Evolutionary conservation across 345 rosid species (phyloP), one percentile per base, ranked within the genome.

Genomic region (Gossypium australe): DNA sequence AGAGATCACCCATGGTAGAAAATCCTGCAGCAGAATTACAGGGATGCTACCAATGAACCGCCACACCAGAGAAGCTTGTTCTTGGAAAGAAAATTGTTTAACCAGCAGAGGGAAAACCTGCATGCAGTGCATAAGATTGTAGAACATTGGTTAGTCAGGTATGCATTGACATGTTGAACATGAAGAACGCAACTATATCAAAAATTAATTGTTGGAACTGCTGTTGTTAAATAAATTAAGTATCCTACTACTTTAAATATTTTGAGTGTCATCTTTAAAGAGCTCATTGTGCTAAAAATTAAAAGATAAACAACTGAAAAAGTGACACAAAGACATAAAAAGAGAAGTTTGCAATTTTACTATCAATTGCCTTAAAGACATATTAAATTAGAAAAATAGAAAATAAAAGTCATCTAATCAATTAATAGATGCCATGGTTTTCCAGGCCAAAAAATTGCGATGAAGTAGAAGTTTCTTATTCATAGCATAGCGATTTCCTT

Each of bases 41-140:
- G 94, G 97, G 80, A 93, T 84, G 71, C 88, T 88, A 68, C 87
- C 87, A 45, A 93, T 73, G 80, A 85, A 90, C 68, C 87, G 87
- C 91, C 89, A 88, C 70, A 88, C 83, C 20, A 93, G 72, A 13
- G 85, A 86, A 79, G 85, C 87, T 76, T 90, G 96, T 74, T 89
- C 90, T 72, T 78, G 48, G 52, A 67, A 74, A 53, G 92, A 85
- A 82, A 90, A 89, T 63, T 82, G 86, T 80, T 85, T 75, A 79
- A 82, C 70, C 61, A 93, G 77, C 84, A 88, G 79, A 67, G 88
- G 92, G 82, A 88, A 90, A 74, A 90, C 88, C 96, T 92, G 84
- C 78, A 84, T 51, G 18, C 44, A 4, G 71, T 8, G 65, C 67
- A 75, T 12, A 12, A 51, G 55, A 24, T 73, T n/a, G 64, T 49